Evolutionary conservation across 106 monocot species (phyloP), one percentile per base, ranked within the genome.

Genomic region (Narthecium ossifragum): DNA sequence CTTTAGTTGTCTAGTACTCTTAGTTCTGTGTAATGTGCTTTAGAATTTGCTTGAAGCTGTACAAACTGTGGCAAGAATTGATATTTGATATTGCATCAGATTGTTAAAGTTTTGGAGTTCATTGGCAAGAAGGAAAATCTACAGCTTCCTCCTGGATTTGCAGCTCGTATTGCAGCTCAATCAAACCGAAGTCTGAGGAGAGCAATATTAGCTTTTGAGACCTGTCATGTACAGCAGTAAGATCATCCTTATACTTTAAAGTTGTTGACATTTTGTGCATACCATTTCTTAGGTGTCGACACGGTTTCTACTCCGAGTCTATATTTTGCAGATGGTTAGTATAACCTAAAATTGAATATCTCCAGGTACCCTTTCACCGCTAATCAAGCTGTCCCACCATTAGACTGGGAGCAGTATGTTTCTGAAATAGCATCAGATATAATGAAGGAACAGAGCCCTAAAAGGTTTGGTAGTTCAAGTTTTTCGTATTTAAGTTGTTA

Each of bases 331-430:
- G 3, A 31, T 45, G 8, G 20, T 64, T 17, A 37, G 26, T 45
- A 12, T 46, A 2, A 14, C 8, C 7, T 41, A 18, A 31, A 24
- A 15, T 63, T 37, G 24, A 58, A 59, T 53, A 21, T 43, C 41
- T 73, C 9, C 68, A 92, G 92, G 57, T 94, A 96, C 59, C 94
- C 94, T 26, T 96, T 96, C 63, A 69, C 83, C 4, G 57, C 55
- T 40, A 85, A 90, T 68, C 94, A 96, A 69, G 78, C 57, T 31
- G 55, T 90, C 20, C 78, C 90, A 25, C 80, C 80, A 14, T 71
- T 96, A 70, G 94, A 96, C 33, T 96, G 94, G 94, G 94, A 96
- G 68, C 94, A 86, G 37, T 90, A 96, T 65, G 80, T 96, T 46
- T 90, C 90, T 57, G 89, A 86, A 65, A 96, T 96, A 56, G 83